Conservation (phyloP, 257 asterid species). For the Nemophila menziesii region DNA sequence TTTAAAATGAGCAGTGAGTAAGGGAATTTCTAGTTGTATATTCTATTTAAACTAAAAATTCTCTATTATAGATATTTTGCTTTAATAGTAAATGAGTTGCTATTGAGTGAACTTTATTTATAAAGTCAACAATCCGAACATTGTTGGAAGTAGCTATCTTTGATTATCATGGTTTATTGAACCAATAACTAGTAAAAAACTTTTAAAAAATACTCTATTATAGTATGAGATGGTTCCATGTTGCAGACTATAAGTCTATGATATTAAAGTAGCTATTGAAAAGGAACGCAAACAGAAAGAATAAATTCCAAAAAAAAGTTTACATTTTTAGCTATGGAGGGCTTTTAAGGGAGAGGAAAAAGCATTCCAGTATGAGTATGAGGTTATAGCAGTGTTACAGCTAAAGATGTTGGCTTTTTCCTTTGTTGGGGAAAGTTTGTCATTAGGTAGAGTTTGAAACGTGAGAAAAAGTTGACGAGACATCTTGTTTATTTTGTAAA, state of each 20-base stretch:
- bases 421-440: constrained; percentile 7
- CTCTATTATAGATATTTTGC: too few relatives aligned
- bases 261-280: not conserved
- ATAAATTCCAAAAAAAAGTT: constrained; percentile 1
- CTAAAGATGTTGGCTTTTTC: constrained; percentile 1
- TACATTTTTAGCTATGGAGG: not conserved
- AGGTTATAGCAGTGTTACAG: constrained; percentile 6
- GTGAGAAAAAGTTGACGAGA: constrained; percentile 1
- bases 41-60: too few relatives aligned
- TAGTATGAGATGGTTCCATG: constrained; percentile 7
- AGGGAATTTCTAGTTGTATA: too few relatives aligned
- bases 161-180: too few relatives aligned
- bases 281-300: not conserved
- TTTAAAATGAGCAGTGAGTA: not conserved
- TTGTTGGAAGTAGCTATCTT: too few relatives aligned
- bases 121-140: too few relatives aligned
- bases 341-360: not conserved
- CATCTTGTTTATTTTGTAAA: constrained; percentile 1
- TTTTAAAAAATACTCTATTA: not conserved
- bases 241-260: constrained; percentile 4
- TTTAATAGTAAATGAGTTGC: too few relatives aligned
- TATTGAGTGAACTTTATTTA: too few relatives aligned
- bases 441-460: constrained; percentile 1
- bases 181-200: too few relatives aligned
- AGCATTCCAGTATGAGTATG: not conserved